A percentile compares a stretch with the other conserved stretches of the same genome.
Evolutionary conservation across 495 filamentous ascomycete genomes (phyloP).

Genomic region (Trichoderma reesei): DNA sequence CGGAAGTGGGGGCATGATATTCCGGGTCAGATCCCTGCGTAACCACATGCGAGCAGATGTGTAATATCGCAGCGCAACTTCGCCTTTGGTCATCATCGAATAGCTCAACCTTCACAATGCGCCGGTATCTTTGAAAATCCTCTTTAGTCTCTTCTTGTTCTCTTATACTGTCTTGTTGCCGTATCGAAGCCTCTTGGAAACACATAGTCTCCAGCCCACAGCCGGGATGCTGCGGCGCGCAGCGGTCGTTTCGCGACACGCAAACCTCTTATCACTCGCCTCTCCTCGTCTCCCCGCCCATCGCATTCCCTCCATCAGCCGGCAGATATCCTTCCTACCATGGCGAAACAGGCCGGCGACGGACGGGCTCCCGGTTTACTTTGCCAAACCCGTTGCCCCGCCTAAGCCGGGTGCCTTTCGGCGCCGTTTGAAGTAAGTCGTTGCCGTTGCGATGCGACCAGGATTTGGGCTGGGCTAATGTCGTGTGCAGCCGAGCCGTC

Average conservation of each 20-base stretch:
- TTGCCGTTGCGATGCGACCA: not conserved
- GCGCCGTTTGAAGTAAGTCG: not conserved
- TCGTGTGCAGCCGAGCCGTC: slow-evolving; percentile 17
- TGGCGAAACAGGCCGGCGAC: not conserved
- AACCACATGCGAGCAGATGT: slow-evolving; percentile 6
- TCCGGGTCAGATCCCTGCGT: not conserved
- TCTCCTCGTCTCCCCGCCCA: not conserved
- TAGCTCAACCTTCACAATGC: not conserved
- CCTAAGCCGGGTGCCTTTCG: not conserved
- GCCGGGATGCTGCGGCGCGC: slow-evolving; percentile 4
- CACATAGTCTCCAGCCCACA: not conserved
- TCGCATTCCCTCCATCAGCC: not conserved
- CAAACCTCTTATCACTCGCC: not conserved
- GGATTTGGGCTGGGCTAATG: not conserved
- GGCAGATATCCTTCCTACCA: not conserved
- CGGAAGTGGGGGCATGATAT: not conserved
- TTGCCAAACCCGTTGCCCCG: not conserved
- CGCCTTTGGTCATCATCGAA: not conserved
- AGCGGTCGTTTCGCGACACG: slow-evolving; percentile 2
- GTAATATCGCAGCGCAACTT: not conserved
- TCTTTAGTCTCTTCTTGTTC: not conserved
- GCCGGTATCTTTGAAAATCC: not conserved
- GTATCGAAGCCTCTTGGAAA: not conserved
- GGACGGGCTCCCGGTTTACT: not conserved
- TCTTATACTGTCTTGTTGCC: not conserved